Base-by-base conservation (phyloP, 371 early-diverging fungal species). In the Circinella minor region DNA sequence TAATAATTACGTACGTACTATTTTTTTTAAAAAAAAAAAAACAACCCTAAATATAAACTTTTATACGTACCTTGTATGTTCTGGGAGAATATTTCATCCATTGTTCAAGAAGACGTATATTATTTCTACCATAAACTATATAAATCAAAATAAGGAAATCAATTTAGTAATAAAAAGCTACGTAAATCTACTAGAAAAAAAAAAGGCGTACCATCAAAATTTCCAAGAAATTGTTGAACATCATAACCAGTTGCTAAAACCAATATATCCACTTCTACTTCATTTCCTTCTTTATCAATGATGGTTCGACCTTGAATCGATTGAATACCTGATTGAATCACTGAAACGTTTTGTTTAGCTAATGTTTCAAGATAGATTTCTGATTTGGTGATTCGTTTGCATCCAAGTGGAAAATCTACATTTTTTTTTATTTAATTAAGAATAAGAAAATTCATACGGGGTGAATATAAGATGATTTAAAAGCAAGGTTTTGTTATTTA, bases 61-160 rank as follows among this genome's bases (percentile, higher is more conserved):
- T 27, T 43, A n/a, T n/a, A n/a, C n/a, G n/a, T n/a, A 57, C 57
- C 49, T 74, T 72, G 70, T 80, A 86, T 11, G 78, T 75, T 20
- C 72, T 71, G 13, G 72, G 73, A 54, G 65, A 69, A 14, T 65
- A 65, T 13, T 57, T 60, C 4, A 6, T 1, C 79, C 75, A 79
- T 39, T 65, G 27, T 27, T 72, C 71, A 27, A 68, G 69, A 37
- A 79, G 55, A 3, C 59, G 43, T 38, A 54, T 15, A 48, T 55
- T 63, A 39, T 74, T 60, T 27, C 68, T 69, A 36, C 79, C 79
- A 63, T 61, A 27, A 43, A 79, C 74, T 74, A 43, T 27, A 7
- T 54, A 17, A 47, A 13, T 18, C 14, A 61, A 15, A n/a, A 39
- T 15, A 17, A 34, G 27, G 49, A 27, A 27, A 27, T 27, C 27